phyloP scores from a whole-genome alignment of 1,139 yeast genomes.

The Taiozyma sp. region DNA sequence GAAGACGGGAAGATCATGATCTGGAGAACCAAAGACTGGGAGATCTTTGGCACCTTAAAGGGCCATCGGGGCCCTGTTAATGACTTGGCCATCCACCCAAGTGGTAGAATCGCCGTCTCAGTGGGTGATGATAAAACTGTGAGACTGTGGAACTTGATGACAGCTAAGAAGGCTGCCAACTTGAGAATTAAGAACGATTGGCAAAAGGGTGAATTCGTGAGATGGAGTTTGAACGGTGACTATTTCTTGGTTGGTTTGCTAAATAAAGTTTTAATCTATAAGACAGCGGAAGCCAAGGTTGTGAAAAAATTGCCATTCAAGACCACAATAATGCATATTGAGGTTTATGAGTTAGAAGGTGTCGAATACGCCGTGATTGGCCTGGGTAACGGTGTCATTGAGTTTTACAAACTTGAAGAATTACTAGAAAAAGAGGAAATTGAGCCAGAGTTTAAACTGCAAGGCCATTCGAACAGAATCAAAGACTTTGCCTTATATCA shows the following conservation, averaged over 20 bases:
- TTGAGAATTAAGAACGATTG: constrained; percentile 72
- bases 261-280: constrained; percentile 60
- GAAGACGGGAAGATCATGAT: constrained; percentile 88
- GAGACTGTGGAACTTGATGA: constrained; percentile 93
- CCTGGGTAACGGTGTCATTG: constrained; percentile 67
- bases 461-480: constrained; percentile 83
- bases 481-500: constrained; percentile 64
- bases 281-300: constrained; percentile 60
- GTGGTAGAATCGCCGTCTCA: constrained; percentile 88
- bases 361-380: constrained; percentile 63
- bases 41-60: constrained; percentile 78
- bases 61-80: constrained; percentile 79
- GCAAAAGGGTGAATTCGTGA: constrained; percentile 61
- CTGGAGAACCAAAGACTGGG: constrained; percentile 99
- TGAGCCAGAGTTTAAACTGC: constrained; percentile 51
- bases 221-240: constrained; percentile 60
- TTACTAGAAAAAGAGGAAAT: constrained; percentile 31
- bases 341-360: constrained; percentile 39
- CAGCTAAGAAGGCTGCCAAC: constrained; percentile 91
- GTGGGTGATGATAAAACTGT: constrained; percentile 83
- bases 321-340: constrained; percentile 67
- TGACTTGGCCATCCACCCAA: constrained; percentile 85
- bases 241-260: constrained; percentile 72
- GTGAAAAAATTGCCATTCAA: constrained; percentile 40
- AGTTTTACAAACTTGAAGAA: constrained; percentile 43